These are phyloP conservation scores for Yamadazyma atmosphaerica DNA, from an alignment of 1,139 yeast species.

Conservation along the genomic window DNA sequence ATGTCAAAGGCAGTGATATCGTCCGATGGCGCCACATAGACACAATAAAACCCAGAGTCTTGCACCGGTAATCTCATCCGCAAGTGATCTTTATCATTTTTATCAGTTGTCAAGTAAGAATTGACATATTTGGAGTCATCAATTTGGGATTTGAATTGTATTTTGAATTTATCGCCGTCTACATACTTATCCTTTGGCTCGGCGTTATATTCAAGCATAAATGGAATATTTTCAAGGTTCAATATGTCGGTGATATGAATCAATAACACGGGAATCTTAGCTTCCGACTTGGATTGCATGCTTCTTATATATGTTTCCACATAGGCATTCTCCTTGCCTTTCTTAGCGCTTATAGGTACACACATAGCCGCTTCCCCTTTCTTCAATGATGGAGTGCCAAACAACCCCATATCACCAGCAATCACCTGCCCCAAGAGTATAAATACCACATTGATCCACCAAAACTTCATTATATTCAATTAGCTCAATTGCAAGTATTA, in stretches of 20 bases:
- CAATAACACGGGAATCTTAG: slow-evolving; percentile 25
- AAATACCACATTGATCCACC: not conserved
- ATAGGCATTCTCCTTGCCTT: slow-evolving; percentile 3
- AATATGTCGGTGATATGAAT: slow-evolving; percentile 26
- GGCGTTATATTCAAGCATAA: slow-evolving; percentile 14
- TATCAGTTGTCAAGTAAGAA: slow-evolving; percentile 11
- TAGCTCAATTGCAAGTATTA: not conserved
- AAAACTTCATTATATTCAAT: not conserved
- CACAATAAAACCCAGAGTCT: slow-evolving; percentile 35
- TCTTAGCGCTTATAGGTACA: slow-evolving; percentile 8
- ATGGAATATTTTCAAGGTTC: slow-evolving; percentile 24
- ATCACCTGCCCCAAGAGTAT: not conserved
- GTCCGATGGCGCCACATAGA: slow-evolving; percentile 29
- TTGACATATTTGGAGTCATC: slow-evolving; percentile 10
- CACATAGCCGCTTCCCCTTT: slow-evolving; percentile 5
- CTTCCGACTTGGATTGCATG: not conserved
- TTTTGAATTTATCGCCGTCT: slow-evolving; percentile 6
- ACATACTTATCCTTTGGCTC: not conserved
- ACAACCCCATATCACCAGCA: not conserved
- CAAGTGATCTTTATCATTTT: slow-evolving; percentile 10
- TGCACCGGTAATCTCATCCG: slow-evolving; percentile 18
- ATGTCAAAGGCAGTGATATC: slow-evolving; percentile 12
- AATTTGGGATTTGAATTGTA: slow-evolving; percentile 5
- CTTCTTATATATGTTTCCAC: slow-evolving; percentile 7
- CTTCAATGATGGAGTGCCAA: slow-evolving; percentile 1